phyloP scores from a whole-genome alignment of 2,329 filamentous ascomycete genomes.

The Phialemoniopsis sp. region DNA sequence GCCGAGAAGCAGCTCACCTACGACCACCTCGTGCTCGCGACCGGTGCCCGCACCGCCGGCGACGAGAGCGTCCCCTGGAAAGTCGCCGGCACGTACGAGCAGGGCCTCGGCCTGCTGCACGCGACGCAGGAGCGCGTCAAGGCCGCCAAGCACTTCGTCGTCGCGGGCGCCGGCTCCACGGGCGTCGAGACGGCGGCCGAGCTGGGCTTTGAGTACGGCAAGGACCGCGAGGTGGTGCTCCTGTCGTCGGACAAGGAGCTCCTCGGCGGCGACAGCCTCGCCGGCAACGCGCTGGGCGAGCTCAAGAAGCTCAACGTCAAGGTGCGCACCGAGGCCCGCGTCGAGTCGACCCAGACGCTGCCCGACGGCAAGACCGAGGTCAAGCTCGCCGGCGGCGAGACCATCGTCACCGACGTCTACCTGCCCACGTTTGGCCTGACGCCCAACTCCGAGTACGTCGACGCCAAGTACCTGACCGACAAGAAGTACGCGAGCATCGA shows the following conservation, averaged over 20 bases:
- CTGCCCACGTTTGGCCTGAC: conserved; percentile 50
- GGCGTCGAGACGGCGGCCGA: conserved; percentile 53
- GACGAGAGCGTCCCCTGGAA: conserved; percentile 46
- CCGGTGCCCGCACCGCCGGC: conserved; percentile 40
- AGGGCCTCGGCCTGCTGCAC: conserved; percentile 34
- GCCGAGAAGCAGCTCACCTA: conserved; percentile 34
- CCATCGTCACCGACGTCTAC: conserved; percentile 42
- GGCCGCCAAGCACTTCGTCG: conserved; percentile 45
- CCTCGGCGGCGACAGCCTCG: conserved; percentile 39
- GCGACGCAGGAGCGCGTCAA: conserved; percentile 32
- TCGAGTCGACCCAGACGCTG: conserved; percentile 25
- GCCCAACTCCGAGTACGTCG: conserved; percentile 52
- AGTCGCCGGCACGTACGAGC: conserved; percentile 39
- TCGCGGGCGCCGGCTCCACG: conserved; percentile 53
- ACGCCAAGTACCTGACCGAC: conserved; percentile 35
- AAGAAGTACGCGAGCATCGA: conserved; percentile 44
- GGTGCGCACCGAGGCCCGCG: conserved; percentile 35
- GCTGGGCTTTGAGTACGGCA: conserved; percentile 44
- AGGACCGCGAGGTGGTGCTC: conserved; percentile 44
- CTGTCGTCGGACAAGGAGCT: conserved; percentile 35
- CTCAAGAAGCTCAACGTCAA: conserved; percentile 50
- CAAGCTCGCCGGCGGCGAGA: conserved; percentile 35
- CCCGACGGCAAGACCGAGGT: conserved; percentile 44
- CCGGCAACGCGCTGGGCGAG: conserved; percentile 36
- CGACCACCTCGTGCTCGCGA: conserved; percentile 55